phyloP scores from a whole-genome alignment of 768 basidiomycete species.

The Artomyces pyxidatus region DNA sequence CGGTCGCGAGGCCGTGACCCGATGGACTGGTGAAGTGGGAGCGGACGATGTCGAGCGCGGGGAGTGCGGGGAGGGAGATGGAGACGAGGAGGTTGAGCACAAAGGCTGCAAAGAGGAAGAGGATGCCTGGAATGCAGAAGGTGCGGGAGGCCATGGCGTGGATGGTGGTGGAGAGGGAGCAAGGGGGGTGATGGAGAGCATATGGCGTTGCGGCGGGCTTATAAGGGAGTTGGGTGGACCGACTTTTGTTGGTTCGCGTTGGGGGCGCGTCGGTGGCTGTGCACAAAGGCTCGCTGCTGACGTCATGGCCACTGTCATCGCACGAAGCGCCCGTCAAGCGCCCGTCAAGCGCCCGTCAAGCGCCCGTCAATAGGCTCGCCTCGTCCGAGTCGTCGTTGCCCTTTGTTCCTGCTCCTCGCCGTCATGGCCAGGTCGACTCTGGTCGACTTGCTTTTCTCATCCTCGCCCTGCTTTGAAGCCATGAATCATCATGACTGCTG shows the following conservation, averaged over 20 bases:
- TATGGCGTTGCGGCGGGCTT: no score
- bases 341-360: no score
- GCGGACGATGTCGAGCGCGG: constrained; percentile 59
- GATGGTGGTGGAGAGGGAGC: not conserved
- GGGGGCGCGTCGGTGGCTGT: not conserved
- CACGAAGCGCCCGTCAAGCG: no score
- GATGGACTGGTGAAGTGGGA: constrained; percentile 36
- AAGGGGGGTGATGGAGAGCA: not conserved
- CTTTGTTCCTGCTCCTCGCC: no score
- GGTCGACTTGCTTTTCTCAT: no score
- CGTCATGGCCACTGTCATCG: not conserved
- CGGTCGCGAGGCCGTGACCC: constrained; percentile 13
- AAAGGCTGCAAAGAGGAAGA: constrained; percentile 53
- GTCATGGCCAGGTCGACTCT: no score
- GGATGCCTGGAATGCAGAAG: constrained; percentile 55
- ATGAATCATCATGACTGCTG: no score
- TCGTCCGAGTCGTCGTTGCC: no score
- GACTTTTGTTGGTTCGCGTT: not conserved
- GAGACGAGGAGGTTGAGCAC: constrained; percentile 61
- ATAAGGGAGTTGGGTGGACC: not conserved
- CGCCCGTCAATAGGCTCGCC: no score
- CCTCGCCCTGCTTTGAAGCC: no score
- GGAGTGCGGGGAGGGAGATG: constrained; percentile 62
- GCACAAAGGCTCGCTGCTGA: constrained; percentile 2
- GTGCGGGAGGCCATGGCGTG: constrained; percentile 31